Percentiles rank a stretch among this genome's conserved stretches.
Evolutionary conservation across 2,329 filamentous ascomycete genomes (phyloP).

Genomic region (Pseudopyrenochaeta lycopersici): DNA sequence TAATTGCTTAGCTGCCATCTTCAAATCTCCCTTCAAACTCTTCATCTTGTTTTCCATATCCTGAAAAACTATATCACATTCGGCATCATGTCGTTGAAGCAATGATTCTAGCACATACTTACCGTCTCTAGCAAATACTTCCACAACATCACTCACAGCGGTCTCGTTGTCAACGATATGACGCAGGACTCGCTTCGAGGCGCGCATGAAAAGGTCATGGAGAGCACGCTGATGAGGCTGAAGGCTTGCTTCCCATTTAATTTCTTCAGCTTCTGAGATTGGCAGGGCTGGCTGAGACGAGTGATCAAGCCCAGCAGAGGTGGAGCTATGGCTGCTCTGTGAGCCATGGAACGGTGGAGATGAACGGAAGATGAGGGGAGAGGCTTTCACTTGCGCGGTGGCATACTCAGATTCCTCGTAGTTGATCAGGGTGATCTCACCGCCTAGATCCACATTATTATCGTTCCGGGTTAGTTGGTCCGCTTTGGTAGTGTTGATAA

Average conservation of each 20-base stretch:
- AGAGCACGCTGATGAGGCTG: conserved; percentile 51
- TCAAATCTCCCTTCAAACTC: conserved; percentile 24
- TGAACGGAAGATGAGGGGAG: conserved; percentile 25
- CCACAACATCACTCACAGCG: conserved; percentile 54
- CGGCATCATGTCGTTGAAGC: conserved; percentile 50
- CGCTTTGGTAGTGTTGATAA: conserved; percentile 11
- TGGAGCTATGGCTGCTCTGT: conserved; percentile 39
- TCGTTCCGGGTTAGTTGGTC: neutral
- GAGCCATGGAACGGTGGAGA: conserved; percentile 31
- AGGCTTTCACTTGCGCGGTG: neutral
- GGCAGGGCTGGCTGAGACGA: conserved; percentile 24
- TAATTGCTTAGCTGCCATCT: conserved; percentile 14
- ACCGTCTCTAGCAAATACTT: conserved; percentile 56
- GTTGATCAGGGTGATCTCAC: conserved; percentile 13
- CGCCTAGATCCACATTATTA: conserved; percentile 15
- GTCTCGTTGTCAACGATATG: conserved; percentile 59
- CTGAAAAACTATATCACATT: conserved; percentile 40
- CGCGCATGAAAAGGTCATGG: conserved; percentile 49
- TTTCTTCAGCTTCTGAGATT: conserved; percentile 38
- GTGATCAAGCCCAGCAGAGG: conserved; percentile 30
- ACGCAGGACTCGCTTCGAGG: conserved; percentile 54
- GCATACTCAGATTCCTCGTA: conserved; percentile 3
- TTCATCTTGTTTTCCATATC: conserved; percentile 34
- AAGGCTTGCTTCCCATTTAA: conserved; percentile 51
- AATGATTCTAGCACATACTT: conserved; percentile 55